Evolutionary conservation across 2,329 filamentous ascomycete species (phyloP), one percentile per base, ranked within the genome.

Genomic region (Alternaria tenuissima): DNA sequence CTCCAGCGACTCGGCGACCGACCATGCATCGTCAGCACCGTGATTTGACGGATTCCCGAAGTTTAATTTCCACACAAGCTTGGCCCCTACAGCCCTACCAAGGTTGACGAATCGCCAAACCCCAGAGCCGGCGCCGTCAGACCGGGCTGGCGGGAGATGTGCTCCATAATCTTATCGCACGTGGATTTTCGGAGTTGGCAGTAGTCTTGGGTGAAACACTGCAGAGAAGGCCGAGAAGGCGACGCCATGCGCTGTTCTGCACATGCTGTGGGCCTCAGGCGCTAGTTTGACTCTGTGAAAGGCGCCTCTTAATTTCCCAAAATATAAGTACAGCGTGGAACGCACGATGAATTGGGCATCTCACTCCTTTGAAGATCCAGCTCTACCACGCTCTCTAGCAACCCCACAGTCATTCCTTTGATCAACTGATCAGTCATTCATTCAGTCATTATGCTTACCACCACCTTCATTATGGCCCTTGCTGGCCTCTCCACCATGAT

Each of bases 401-500:
- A 63, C 47, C 54, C 51, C 61, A 64, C 66, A 62, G 36, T 66
- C 66, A 49, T 65, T 68, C 47, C 43, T 58, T 42, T 53, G 42
- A 26, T 55, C 66, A 38, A 32, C 38, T 55, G 41, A 38, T 22
- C 51, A 44, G 47, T 55, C 55, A 56, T 57, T 57, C 54, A 55
- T 59, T 65, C 57, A 62, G 2, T 26, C 24, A 26, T 54, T 38
- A 72, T 65, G 59, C 66, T 72, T 63, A 68, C 67, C 48, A 63
- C 66, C 28, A 63, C 70, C 32, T 53, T 67, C 61, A 58, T 75
- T 54, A 51, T 74, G 59, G 64, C 72, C 71, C 68, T 75, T 38
- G 72, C 70, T 61, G 72, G 69, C 58, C 71, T 75, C 55, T 65
- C 68, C 42, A 57, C 70, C 32, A 57, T 75, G 49, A 69, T 65